phyloP scores from a whole-genome alignment of 352 stramenopile genomes.

The Pythium pyrilobum region DNA sequence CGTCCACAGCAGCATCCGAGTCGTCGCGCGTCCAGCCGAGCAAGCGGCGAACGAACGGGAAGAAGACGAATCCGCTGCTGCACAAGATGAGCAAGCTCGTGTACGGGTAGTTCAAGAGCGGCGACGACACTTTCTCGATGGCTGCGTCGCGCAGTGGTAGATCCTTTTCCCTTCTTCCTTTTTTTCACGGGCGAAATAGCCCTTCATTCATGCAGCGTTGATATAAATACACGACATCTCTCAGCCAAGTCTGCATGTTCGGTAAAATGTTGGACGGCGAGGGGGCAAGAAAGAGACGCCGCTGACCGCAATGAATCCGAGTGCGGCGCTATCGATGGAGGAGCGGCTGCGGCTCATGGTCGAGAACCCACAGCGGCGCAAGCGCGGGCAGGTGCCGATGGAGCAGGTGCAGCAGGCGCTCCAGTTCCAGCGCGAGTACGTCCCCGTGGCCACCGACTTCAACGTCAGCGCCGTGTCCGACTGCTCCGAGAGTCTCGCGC shows the following conservation, averaged over 20 bases:
- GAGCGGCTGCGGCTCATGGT: conserved; percentile 46
- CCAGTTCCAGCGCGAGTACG: conserved; percentile 40
- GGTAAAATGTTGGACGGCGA: too few relatives aligned
- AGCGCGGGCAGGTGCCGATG: conserved; percentile 46
- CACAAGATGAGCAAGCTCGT: conserved; percentile 22
- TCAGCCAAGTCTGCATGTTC: too few relatives aligned
- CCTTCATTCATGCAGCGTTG: background rate
- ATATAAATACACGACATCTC: conserved; percentile 14
- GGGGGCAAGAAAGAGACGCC: too few relatives aligned
- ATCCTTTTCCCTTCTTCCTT: too few relatives aligned
- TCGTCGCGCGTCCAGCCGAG: conserved; percentile 28
- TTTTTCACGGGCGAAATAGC: background rate
- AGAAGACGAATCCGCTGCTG: conserved; percentile 35
- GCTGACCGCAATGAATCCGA: background rate
- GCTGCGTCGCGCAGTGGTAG: too few relatives aligned
- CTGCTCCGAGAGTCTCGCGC: conserved; percentile 42
- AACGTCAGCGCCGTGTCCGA: conserved; percentile 42
- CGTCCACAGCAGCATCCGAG: conserved; percentile 10
- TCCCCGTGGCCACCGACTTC: conserved; percentile 28
- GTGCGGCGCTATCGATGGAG: conserved; percentile 16
- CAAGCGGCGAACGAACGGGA: conserved; percentile 65
- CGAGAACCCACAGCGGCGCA: conserved; percentile 27
- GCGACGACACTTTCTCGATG: too few relatives aligned
- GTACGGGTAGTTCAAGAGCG: conserved; percentile 5
- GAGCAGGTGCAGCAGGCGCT: conserved; percentile 33